Conservation (phyloP, 2,329 filamentous ascomycete genomes). For the Aspergillus costaricaensis region DNA sequence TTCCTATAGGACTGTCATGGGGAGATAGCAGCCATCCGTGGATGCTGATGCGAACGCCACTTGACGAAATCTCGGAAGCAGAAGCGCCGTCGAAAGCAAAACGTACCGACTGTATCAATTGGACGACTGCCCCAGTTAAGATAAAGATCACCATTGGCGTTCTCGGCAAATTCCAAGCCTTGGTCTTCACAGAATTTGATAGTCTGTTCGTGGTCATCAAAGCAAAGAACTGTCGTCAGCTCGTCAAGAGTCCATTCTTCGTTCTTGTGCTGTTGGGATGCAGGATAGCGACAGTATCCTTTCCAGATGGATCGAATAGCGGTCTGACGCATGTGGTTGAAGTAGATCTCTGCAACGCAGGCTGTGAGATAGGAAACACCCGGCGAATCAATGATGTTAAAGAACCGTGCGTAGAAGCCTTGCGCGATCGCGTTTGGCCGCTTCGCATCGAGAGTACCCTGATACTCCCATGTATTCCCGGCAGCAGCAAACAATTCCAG, state of each 20-base stretch:
- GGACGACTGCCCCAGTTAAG: constrained; percentile 52
- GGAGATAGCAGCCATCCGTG: neutral
- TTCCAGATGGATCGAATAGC: constrained; percentile 59
- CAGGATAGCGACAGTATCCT: constrained; percentile 51
- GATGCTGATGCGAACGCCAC: constrained; percentile 5
- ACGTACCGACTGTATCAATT: constrained; percentile 53
- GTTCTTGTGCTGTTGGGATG: constrained; percentile 52
- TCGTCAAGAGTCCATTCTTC: constrained; percentile 60
- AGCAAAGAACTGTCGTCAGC: constrained; percentile 54
- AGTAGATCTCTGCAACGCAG: constrained; percentile 65
- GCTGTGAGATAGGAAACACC: constrained; percentile 63
- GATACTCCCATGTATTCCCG: constrained; percentile 54
- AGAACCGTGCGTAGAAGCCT: constrained; percentile 61
- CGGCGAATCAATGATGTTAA: constrained; percentile 56
- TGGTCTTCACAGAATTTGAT: constrained; percentile 57
- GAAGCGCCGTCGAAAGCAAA: constrained; percentile 14
- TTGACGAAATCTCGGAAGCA: constrained; percentile 21
- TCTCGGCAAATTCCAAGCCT: constrained; percentile 53
- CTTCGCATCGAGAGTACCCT: constrained; percentile 54
- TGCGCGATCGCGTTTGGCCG: constrained; percentile 57
- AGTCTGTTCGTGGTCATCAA: constrained; percentile 58
- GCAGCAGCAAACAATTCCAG: constrained; percentile 60
- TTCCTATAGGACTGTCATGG: neutral
- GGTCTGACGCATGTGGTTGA: constrained; percentile 59
- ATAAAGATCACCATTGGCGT: constrained; percentile 50